Evolutionary conservation across 495 filamentous ascomycete genomes (phyloP), one percentile per base, ranked within the genome.

Genomic region (Penicillium tannophilum): DNA sequence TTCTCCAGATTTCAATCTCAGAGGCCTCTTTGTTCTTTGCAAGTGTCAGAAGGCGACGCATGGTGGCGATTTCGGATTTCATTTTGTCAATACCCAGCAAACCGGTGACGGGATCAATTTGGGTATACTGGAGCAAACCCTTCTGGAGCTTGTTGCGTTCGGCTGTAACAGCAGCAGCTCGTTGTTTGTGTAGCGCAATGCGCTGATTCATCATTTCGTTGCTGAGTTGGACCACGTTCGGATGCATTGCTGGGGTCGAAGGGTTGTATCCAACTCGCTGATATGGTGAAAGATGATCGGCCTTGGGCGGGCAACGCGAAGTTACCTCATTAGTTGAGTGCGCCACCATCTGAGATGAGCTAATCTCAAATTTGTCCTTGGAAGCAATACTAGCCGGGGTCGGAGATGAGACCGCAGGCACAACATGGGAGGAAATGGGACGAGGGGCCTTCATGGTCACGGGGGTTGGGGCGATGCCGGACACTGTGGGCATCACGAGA

Each of bases 61-160:
- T 24, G 6, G 23, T 55, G 7, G 41, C 20, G 0, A 53, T 9
- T 23, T 63, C 55, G 23, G 55, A 19, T 48, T 63, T 52, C 47
- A 59, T 30, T 6, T 33, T 26, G 14, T 59, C 44, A 2, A 63
- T 59, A 12, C 47, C 48, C 47, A 63, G 47, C 24, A 45, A 41
- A 8, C 60, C 56, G 20, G 60, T 58, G 7, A 30, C 23, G 1
- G 55, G 60, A 41, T 63, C 52, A n/a, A 55, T 30, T 4, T 23
- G 23, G 12, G 45, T 49, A 41, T 63, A 59, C 30, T 43, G 54
- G 46, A 58, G 55, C 39, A 63, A 52, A 23, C 20, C 52, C 26
- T 55, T 46, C 7, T 52, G 55, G 33, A 51, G 54, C 30, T 44
- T 52, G 31, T 63, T 59, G 1, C 60, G 56, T 20, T 63, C 56